A percentile compares a stretch with the other conserved stretches of the same genome.
phyloP scores from a whole-genome alignment of 73 alveolate genomes.

The Blepharisma stoltei region DNA sequence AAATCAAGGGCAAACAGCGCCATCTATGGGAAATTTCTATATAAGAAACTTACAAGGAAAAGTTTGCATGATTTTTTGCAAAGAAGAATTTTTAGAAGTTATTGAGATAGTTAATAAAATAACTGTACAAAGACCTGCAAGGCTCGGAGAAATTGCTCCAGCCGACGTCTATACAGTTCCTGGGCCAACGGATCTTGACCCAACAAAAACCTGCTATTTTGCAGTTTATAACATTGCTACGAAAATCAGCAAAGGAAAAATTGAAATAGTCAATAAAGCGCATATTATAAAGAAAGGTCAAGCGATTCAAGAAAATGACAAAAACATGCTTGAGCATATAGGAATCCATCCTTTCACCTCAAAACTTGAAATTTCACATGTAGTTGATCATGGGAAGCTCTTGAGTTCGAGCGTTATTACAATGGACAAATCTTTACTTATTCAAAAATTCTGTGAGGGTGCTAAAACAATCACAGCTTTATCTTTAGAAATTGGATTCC shows the following conservation, averaged over 20 bases:
- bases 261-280: background rate
- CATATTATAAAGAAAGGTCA: background rate
- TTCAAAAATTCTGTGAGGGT: background rate
- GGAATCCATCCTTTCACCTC: background rate
- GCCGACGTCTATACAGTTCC: background rate
- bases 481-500: background rate
- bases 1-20: no score
- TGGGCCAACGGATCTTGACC: constrained; percentile 11
- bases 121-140: background rate
- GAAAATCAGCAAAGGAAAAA: background rate
- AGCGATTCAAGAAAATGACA: background rate
- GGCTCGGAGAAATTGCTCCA: background rate
- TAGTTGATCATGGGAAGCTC: background rate
- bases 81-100: background rate
- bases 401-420: background rate
- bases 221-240: background rate
- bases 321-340: background rate
- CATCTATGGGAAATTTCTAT: no score
- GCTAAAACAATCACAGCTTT: background rate
- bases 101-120: background rate
- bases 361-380: background rate
- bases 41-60: background rate
- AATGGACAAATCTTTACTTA: background rate
- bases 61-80: background rate
- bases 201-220: background rate